Evolutionary conservation across 2,329 filamentous ascomycete species (phyloP).

Genomic region (Fusarium graminum): DNA sequence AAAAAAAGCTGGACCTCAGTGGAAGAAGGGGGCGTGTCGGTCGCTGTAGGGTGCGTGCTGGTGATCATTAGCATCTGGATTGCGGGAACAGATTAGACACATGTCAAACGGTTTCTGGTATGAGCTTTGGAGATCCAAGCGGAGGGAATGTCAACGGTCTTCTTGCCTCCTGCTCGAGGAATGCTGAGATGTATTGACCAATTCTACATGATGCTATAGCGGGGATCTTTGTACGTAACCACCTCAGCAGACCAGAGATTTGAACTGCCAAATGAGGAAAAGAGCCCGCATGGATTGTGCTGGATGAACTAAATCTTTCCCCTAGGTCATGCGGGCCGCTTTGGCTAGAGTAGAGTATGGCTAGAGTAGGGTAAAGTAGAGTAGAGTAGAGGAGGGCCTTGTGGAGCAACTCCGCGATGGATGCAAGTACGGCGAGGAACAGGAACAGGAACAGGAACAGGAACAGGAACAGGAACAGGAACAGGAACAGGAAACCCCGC

Average conservation of each 20-base stretch:
- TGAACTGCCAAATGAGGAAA: conserved; percentile 13
- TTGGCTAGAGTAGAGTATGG: not conserved
- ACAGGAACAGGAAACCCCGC: not conserved
- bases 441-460: not conserved
- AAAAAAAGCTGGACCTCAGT: not conserved
- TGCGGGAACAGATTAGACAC: conserved; percentile 15
- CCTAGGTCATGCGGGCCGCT: not conserved
- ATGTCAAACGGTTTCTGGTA: conserved; percentile 35
- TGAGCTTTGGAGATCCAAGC: conserved; percentile 3
- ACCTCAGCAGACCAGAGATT: not conserved
- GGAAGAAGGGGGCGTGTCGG: not conserved
- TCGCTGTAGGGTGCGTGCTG: too few relatives aligned
- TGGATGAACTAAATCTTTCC: not conserved
- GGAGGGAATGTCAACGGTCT: conserved; percentile 35
- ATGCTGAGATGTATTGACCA: conserved; percentile 21
- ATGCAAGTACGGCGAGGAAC: not conserved
- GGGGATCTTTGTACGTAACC: not conserved
- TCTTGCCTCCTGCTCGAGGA: conserved; percentile 32
- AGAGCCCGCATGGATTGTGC: not conserved
- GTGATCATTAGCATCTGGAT: not conserved
- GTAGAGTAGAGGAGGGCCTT: not conserved
- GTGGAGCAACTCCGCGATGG: not conserved
- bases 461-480: too few relatives aligned
- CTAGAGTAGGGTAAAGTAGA: not conserved
- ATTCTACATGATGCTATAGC: conserved; percentile 3